These are phyloP conservation scores for Lactarius sp. DNA, from an alignment of 768 basidiomycete species.

Conservation along the genomic window DNA sequence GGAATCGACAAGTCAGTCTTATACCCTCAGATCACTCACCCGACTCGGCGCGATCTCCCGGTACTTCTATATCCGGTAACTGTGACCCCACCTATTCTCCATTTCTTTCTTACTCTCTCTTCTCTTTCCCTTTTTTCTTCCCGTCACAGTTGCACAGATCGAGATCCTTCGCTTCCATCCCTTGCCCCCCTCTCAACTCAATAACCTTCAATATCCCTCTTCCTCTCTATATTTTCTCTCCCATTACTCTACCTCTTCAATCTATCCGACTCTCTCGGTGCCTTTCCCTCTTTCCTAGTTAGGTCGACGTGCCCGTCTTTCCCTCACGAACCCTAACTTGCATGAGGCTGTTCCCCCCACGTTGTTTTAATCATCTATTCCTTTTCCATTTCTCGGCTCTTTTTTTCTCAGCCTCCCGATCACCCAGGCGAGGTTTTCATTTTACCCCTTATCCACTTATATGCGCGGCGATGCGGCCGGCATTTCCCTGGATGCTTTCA, in stretches of 20 bases:
- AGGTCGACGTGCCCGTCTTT: neutral
- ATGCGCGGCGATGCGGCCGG: slow-evolving; percentile 23
- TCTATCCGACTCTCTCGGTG: neutral
- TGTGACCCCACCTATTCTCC: slow-evolving; percentile 26
- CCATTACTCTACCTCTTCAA: neutral
- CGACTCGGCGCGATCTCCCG: slow-evolving; percentile 20
- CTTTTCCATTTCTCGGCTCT: slow-evolving; percentile 26
- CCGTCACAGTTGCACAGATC: slow-evolving; percentile 18
- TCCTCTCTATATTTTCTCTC: neutral
- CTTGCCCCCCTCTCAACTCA: neutral
- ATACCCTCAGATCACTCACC: slow-evolving; percentile 2
- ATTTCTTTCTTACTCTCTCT: neutral
- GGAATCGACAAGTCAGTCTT: slow-evolving; percentile 9
- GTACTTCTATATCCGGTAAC: slow-evolving; percentile 13
- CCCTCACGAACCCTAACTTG: slow-evolving; percentile 10
- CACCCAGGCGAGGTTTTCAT: slow-evolving; percentile 26
- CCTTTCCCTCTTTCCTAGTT: neutral
- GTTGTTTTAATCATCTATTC: slow-evolving; percentile 27
- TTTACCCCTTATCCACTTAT: slow-evolving; percentile 25
- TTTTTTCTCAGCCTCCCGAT: slow-evolving; percentile 26
- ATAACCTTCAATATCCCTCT: neutral
- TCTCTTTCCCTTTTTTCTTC: neutral
- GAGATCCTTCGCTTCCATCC: neutral
- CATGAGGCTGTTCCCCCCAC: slow-evolving; percentile 25
- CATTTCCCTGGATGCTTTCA: slow-evolving; percentile 16